Evolutionary conservation across 306 rosid genomes (phyloP).

Genomic region (Casuarina glauca): DNA sequence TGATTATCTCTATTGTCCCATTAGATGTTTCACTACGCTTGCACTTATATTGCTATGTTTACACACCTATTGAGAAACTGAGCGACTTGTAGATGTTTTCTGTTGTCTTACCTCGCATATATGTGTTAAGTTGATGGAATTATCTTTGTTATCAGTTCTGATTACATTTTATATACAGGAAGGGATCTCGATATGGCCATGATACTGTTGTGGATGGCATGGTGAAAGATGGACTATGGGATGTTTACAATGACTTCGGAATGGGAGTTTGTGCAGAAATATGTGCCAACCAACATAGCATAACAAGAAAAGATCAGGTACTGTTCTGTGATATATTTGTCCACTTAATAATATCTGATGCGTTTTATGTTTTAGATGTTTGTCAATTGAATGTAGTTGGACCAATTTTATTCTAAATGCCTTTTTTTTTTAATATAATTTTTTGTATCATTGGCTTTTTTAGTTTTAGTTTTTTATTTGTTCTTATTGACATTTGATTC

Average conservation of each 20-base stretch:
- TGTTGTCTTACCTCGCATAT: slow-evolving; percentile 3
- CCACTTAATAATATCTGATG: slow-evolving; percentile 6
- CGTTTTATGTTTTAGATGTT: background rate
- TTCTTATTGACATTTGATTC: background rate
- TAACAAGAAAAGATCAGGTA: slow-evolving; percentile 90
- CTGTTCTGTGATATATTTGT: slow-evolving; percentile 22
- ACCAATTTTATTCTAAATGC: background rate
- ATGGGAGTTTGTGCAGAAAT: slow-evolving; percentile 92
- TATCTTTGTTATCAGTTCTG: slow-evolving; percentile 7
- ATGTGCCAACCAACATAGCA: slow-evolving; percentile 66
- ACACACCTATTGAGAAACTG: slow-evolving; percentile 6
- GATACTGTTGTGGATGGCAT: slow-evolving; percentile 85
- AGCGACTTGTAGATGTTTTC: slow-evolving; percentile 23
- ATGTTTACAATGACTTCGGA: slow-evolving; percentile 81
- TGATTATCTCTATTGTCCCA: background rate
- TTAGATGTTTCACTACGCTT: background rate
- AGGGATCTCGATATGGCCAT: slow-evolving; percentile 85
- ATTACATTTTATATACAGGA: slow-evolving; percentile 48
- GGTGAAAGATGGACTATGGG: slow-evolving; percentile 98
- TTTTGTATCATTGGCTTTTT: background rate
- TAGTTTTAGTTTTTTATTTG: background rate
- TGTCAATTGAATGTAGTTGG: slow-evolving; percentile 10
- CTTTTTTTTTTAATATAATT: background rate
- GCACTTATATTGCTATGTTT: background rate
- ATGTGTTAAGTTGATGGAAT: background rate